Evolutionary conservation across 805 yeast genomes (phyloP), one percentile per base, ranked within the genome.

Genomic region (Yarrowia osloensis): DNA sequence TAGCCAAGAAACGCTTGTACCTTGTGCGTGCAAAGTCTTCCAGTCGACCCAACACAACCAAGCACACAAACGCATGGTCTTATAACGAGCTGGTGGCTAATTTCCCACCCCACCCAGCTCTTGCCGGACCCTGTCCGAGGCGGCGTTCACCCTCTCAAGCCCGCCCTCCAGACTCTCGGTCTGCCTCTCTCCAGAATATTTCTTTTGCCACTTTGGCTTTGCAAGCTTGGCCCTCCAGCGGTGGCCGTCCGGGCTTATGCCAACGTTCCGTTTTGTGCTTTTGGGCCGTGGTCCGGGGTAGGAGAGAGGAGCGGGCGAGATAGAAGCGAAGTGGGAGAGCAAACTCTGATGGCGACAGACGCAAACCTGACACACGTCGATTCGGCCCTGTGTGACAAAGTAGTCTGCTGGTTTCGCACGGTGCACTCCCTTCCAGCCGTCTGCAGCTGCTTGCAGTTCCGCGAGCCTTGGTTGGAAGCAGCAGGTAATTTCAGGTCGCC

Each of bases 1-100:
- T 52, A 52, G 59, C 59, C 59, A 52, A 52, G 59, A 50, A 50
- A 50, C 55, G 55, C 55, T 50, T 50, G 55, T 50, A 31, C 55
- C 55, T 44, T 47, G 39, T 50, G 55, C 19, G 55, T 50, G 55
- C 26, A 46, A 40, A 39, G 22, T 39, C 3, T 11, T 28, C 8
- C 31, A 6, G 31, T 28, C 8, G 31, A 8, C 8, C 31, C 31
- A 28, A 28, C 8, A 28, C 31, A 6, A 8, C n/a, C n/a, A n/a
- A n/a, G n/a, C n/a, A n/a, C n/a, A n/a, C n/a, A n/a, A n/a, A 28
- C 31, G 9, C 31, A 28, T 28, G 11, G 31, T 28, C 31, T 28
- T 28, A 28, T 8, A 28, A 28, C 31, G 31, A 19, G 21, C 22
- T n/a, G 21, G 24, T 19, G 22, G 46, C 2, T 17, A 35, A 35